phyloP scores from a whole-genome alignment of 179 eudicot genomes.

The Carnegiea gigantea region DNA sequence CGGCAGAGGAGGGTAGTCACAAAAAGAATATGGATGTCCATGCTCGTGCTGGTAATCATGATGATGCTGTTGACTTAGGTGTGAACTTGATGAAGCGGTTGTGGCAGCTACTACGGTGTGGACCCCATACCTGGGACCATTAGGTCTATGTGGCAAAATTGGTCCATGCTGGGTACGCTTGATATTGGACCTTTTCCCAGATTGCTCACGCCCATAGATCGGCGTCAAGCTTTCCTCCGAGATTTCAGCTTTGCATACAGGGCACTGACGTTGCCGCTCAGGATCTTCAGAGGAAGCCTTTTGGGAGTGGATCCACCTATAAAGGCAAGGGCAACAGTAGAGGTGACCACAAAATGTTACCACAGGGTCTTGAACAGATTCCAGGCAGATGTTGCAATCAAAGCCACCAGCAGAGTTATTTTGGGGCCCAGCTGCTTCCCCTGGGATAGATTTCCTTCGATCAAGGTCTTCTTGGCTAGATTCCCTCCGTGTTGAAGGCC shows the following conservation, averaged over 20 bases:
- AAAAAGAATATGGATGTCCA: constrained; percentile 15
- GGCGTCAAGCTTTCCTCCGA: constrained; percentile 53
- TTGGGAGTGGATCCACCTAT: constrained; percentile 59
- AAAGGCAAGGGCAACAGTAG: constrained; percentile 89
- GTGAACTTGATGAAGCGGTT: constrained; percentile 11
- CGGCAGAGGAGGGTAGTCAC: constrained; percentile 16
- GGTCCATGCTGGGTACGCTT: constrained; percentile 27
- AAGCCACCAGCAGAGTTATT: constrained; percentile 40
- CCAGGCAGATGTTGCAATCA: constrained; percentile 81
- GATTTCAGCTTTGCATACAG: constrained; percentile 68
- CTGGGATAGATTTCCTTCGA: constrained; percentile 32
- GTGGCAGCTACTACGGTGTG: constrained; percentile 15
- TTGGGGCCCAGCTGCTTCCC: constrained; percentile 16
- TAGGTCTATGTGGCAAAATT: constrained; percentile 55
- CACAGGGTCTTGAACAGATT: constrained; percentile 64
- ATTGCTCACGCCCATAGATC: constrained; percentile 59
- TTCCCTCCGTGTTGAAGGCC: constrained; percentile 14
- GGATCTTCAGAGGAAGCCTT: constrained; percentile 24
- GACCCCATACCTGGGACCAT: constrained; percentile 31
- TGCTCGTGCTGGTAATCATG: constrained; percentile 7
- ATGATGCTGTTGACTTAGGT: constrained; percentile 18
- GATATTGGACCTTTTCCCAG: constrained; percentile 29
- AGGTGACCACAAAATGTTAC: constrained; percentile 95
- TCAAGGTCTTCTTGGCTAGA: constrained; percentile 24
- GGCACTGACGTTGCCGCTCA: constrained; percentile 52